Conservation (phyloP, 1,284 basidiomycete species). For the Boletus calvinii region DNA sequence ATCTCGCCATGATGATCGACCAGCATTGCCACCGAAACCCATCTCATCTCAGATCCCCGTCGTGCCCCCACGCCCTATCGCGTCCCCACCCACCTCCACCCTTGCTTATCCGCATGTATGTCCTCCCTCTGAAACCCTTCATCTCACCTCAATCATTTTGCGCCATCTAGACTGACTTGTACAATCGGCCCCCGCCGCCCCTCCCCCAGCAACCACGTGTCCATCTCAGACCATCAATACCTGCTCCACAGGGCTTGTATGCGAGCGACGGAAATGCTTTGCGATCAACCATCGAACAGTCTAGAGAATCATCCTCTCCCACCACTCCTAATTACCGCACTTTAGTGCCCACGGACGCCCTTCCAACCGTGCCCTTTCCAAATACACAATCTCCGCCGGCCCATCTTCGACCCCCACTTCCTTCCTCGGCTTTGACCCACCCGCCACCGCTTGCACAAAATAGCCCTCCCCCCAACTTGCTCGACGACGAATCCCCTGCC, state of each 20-base stretch:
- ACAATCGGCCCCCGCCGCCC: constrained; percentile 42
- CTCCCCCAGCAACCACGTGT: constrained; percentile 33
- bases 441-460: constrained; percentile 21
- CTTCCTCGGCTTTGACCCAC: constrained; percentile 13
- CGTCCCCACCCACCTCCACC: constrained; percentile 8
- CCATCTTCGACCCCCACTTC: constrained; percentile 15
- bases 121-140: constrained; percentile 1
- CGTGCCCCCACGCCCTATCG: constrained; percentile 20
- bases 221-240: constrained; percentile 26
- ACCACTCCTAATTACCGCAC: constrained; percentile 33
- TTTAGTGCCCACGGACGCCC: constrained; percentile 22
- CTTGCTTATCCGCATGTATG: constrained; percentile 24
- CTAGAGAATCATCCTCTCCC: constrained; percentile 24
- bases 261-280: constrained; percentile 19
- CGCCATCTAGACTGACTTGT: constrained; percentile 34
- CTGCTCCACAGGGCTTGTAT: constrained; percentile 15
- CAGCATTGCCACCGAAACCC: constrained; percentile 49
- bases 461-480: constrained; percentile 44
- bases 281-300: constrained; percentile 27
- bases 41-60: constrained; percentile 23
- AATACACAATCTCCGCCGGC: constrained; percentile 19
- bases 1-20: constrained; percentile 34
- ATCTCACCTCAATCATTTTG: constrained; percentile 9
- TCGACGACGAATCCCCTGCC: constrained; percentile 49
- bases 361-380: constrained; percentile 19